Evolutionary conservation across 208 protist species (phyloP).

Genomic region (Novymonas esmeraldas): DNA sequence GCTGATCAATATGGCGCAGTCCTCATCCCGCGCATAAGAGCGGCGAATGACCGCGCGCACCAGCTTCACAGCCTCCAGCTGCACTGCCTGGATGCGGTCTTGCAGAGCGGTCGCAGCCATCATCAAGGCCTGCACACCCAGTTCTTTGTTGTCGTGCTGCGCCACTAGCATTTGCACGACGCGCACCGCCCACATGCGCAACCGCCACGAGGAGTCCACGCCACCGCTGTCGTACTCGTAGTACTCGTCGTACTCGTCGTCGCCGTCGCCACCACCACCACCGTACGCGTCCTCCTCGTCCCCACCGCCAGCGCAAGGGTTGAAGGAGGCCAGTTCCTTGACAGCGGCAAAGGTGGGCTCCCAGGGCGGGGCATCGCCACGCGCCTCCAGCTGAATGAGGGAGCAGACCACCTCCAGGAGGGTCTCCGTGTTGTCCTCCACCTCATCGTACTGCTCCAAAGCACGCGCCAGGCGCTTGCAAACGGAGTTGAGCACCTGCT

Average conservation of each 20-base stretch:
- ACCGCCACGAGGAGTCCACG: slow-evolving; percentile 56
- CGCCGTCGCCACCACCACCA: slow-evolving; percentile 15
- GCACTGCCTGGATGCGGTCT: slow-evolving; percentile 53
- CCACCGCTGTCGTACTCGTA: slow-evolving; percentile 40
- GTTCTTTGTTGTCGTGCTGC: slow-evolving; percentile 20
- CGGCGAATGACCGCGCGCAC: slow-evolving; percentile 30
- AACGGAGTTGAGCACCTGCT: slow-evolving; percentile 19
- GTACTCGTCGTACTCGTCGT: slow-evolving; percentile 42
- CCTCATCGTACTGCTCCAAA: slow-evolving; percentile 22
- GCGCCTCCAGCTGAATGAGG: slow-evolving; percentile 11
- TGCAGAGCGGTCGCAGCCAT: slow-evolving; percentile 18
- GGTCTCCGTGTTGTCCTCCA: slow-evolving; percentile 28
- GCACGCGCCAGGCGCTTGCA: slow-evolving; percentile 19
- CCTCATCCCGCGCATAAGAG: slow-evolving; percentile 12
- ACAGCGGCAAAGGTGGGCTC: slow-evolving; percentile 30
- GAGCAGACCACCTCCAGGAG: slow-evolving; percentile 29
- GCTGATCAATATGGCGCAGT: slow-evolving; percentile 11
- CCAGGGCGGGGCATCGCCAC: slow-evolving; percentile 10
- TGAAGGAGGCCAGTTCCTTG: slow-evolving; percentile 39
- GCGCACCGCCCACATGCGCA: slow-evolving; percentile 44
- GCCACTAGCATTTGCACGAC: slow-evolving; percentile 42
- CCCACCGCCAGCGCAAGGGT: slow-evolving; percentile 37
- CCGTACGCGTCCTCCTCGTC: slow-evolving; percentile 8
- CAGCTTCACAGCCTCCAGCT: slow-evolving; percentile 48
- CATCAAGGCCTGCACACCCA: slow-evolving; percentile 34